phyloP scores from a whole-genome alignment of 108 stramenopile genomes.

The Nitzschia sp. region DNA sequence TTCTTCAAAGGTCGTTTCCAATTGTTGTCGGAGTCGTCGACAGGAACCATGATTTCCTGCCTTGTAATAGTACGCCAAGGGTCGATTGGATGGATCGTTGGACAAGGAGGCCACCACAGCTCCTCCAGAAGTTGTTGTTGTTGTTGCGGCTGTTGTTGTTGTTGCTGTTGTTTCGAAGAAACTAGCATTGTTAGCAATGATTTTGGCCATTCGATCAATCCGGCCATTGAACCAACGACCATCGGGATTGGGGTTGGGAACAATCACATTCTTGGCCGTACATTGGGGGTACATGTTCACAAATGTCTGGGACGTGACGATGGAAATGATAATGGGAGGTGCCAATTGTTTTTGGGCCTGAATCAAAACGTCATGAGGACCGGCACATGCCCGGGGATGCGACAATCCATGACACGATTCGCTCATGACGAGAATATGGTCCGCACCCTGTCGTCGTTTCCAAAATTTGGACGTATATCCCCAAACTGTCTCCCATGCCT shows the following conservation, averaged over 20 bases:
- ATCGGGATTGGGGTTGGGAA: conserved; percentile 48
- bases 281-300: conserved; percentile 40
- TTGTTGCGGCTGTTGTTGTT: no score
- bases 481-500: conserved; percentile 32
- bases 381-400: conserved; percentile 25
- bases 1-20: conserved; percentile 12
- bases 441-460: conserved; percentile 39
- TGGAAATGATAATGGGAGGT: conserved; percentile 44
- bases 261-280: conserved; percentile 35
- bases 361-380: conserved; percentile 33
- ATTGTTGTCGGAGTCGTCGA: conserved; percentile 9
- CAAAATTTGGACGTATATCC: conserved; percentile 43
- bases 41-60: conserved; percentile 36
- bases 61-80: conserved; percentile 22
- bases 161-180: neutral
- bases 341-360: conserved; percentile 38
- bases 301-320: conserved; percentile 37
- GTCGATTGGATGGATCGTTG: conserved; percentile 20
- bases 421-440: conserved; percentile 46
- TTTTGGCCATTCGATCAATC: conserved; percentile 13
- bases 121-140: no score
- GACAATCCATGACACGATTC: conserved; percentile 40
- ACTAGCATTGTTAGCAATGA: conserved; percentile 7
- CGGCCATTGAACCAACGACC: conserved; percentile 49
- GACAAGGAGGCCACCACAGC: no score